Evolutionary conservation across 208 protist genomes (phyloP), one percentile per base, ranked within the genome.

Genomic region (Trypanosoma vivax): DNA sequence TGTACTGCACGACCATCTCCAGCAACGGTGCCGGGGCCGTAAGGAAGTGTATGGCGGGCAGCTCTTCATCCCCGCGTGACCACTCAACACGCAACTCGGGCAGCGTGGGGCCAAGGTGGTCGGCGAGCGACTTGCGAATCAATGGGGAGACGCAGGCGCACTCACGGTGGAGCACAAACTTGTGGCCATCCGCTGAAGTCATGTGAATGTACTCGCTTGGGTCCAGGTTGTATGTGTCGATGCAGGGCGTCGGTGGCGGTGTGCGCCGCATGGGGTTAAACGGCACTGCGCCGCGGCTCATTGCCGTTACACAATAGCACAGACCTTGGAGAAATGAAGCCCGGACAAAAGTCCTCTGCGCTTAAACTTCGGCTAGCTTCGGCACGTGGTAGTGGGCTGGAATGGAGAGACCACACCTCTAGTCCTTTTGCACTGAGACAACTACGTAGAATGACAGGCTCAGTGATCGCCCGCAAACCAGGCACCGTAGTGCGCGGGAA

Each of bases 191-290:
- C 2, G 33, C 40, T 11, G 71, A 71, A 2, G 34, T 25, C 21
- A 87, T 60, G 1, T 38, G 31, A 18, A 87, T 33, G 58, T 90
- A 94, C 16, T 89, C 74, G 5, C 34, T 41, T 5, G 83, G 68
- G 19, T 70, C 67, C 5, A 94, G 35, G 41, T 72, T 55, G 11
- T 88, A 72, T 1, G 74, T 79, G 53, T 91, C 88, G 3, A 76
- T 77, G 56, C 85, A 70, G 13, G 81, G 80, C 2, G 88, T 83
- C 24, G 87, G 87, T 38, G 78, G 83, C 34, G 80, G 80, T 3
- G 79, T 77, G 61, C 75, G 88, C 79, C 83, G 71, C 87, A 94
- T 94, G 4, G 83, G 83, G 46, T 94, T 87, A 48, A 94, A 94
- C 7, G 80, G 49, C 9, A 61, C 25, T 0, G 72, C 60, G 47